These are phyloP conservation scores for Themeda triandra DNA, from an alignment of 176 grass and related monocot genomes.

Conservation along the genomic window DNA sequence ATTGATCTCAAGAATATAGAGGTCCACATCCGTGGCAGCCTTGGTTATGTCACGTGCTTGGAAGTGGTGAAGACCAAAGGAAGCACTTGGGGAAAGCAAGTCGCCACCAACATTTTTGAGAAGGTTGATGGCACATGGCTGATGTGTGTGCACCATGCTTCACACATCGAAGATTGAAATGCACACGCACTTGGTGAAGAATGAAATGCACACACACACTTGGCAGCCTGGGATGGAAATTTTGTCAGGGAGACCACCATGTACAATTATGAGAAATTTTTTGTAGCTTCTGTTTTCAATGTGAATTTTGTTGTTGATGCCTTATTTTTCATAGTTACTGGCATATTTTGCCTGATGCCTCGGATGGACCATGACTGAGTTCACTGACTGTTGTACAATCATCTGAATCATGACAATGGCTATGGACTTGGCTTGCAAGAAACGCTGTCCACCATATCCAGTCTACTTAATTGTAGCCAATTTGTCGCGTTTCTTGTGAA, in stretches of 20 bases:
- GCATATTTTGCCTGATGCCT: not conserved
- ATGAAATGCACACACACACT: slow-evolving; percentile 10
- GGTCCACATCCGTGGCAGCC: slow-evolving; percentile 50
- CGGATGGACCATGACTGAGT: not conserved
- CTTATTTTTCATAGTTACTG: not conserved
- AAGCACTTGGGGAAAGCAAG: slow-evolving; percentile 86
- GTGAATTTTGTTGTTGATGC: not conserved
- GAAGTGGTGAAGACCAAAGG: slow-evolving; percentile 86
- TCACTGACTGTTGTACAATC: not conserved
- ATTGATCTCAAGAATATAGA: slow-evolving; percentile 77
- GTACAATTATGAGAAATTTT: slow-evolving; percentile 11
- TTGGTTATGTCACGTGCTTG: slow-evolving; percentile 86
- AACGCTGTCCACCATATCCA: not conserved
- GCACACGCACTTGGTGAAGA: not conserved
- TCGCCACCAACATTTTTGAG: slow-evolving; percentile 85
- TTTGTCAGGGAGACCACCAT: slow-evolving; percentile 21
- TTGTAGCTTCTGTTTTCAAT: not conserved
- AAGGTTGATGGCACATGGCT: slow-evolving; percentile 74
- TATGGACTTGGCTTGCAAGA: slow-evolving; percentile 17
- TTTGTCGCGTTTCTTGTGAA: slow-evolving; percentile 5
- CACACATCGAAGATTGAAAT: slow-evolving; percentile 70
- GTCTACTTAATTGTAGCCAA: not conserved
- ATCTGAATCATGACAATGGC: not conserved
- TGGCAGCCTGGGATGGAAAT: slow-evolving; percentile 11
- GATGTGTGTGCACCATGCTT: slow-evolving; percentile 93